Conservation (phyloP, 352 stramenopile species). For the Phytophthora pluvialis region DNA sequence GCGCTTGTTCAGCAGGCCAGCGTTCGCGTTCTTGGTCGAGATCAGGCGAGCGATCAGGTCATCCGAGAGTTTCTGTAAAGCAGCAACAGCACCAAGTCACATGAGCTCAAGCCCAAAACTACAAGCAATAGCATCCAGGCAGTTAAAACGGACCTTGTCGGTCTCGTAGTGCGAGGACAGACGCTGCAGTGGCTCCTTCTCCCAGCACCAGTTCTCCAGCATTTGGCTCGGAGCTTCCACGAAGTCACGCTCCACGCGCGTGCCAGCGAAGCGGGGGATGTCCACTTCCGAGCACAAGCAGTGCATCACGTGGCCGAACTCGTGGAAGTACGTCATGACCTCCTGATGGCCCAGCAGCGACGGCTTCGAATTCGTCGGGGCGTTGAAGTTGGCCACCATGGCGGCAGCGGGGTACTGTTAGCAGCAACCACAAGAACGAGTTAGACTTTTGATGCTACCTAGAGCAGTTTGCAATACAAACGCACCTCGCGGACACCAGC, state of each 20-base stretch:
- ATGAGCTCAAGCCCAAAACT: not conserved
- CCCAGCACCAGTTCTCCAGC: conserved; percentile 93
- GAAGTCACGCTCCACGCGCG: conserved; percentile 87
- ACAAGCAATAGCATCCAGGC: not conserved
- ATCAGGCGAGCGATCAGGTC: conserved; percentile 85
- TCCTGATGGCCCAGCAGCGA: conserved; percentile 84
- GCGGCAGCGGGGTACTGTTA: conserved; percentile 71
- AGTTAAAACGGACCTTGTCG: conserved; percentile 43
- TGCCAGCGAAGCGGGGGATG: conserved; percentile 80
- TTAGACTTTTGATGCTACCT: conserved; percentile 1
- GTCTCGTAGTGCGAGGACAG: conserved; percentile 89
- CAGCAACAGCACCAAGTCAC: conserved; percentile 19
- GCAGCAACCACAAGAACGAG: conserved; percentile 22
- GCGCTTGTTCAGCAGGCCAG: conserved; percentile 82
- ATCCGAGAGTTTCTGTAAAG: conserved; percentile 72
- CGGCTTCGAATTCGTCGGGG: conserved; percentile 77
- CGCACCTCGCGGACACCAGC: conserved; percentile 51
- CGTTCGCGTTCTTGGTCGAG: conserved; percentile 87
- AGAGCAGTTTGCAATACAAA: conserved; percentile 7
- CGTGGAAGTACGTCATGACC: conserved; percentile 91
- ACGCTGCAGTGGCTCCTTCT: conserved; percentile 84
- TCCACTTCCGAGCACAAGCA: conserved; percentile 85
- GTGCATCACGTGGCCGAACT: conserved; percentile 93
- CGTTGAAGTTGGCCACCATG: conserved; percentile 93
- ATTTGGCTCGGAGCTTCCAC: conserved; percentile 93